Base-by-base conservation (phyloP, 352 stramenopile genomes). In the Globisporangium yorkense region DNA sequence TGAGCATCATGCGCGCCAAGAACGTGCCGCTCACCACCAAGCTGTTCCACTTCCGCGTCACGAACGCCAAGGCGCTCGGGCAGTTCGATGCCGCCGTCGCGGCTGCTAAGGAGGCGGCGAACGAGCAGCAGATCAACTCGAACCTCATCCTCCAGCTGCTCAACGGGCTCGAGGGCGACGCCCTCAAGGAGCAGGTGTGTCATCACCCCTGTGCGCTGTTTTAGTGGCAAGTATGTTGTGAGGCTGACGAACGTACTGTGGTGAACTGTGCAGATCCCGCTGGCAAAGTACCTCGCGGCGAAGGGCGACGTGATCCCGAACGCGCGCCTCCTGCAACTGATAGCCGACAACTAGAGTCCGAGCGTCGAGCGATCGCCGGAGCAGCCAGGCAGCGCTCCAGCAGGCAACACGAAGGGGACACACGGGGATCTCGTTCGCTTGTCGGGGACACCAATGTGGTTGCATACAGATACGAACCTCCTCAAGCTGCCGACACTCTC, bases 301-400 rank as follows among this genome's bases (percentile, higher is more conserved):
- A 91, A 92, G 71, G 84, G 84, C 44, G 80, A 92, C 10, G 84
- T 94, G 67, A 81, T 77, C 54, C 64, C 71, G 50, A 90, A 88
- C 63, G 61, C 67, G 53, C 68, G 71, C 35, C 74, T 90, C 45
- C 55, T 62, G 43, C 57, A 82, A 56, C 77, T 88, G 63, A 74
- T 87, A 72, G 70, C 73, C 71, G 71, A 58, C 39, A 53, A 67
- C 44, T 67, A 72, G 62, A 64, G 41, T 54, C 31, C 12, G 31
- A 40, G 33, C n/a, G 16, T 24, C 18, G 13, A 37, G 10, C 16
- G 35, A 40, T 13, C 37, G 10, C 37, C 37, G 37, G 37, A 18
- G 43, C 43, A 7, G 43, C 43, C 18, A 29, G 18, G 16, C n/a
- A 29, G 43, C 43, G 43, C 20, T 24, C 18, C 27, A 4, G 43